phyloP scores from a whole-genome alignment of 257 asterid genomes.

The Fraxinus pennsylvanica region DNA sequence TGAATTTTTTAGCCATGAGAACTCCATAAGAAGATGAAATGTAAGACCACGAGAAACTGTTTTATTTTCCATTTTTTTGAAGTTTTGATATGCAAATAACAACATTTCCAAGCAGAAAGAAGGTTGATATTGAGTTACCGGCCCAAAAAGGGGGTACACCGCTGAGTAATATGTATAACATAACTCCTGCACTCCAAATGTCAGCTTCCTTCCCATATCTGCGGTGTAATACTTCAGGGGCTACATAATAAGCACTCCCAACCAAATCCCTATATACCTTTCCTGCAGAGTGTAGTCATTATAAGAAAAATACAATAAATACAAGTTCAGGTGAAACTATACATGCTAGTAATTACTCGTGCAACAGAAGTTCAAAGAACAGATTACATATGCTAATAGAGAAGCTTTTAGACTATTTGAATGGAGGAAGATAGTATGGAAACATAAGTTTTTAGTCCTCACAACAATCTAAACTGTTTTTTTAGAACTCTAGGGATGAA shows the following conservation, averaged over 20 bases:
- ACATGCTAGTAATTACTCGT: not conserved
- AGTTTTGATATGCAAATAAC: no score
- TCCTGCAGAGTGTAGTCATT: slow-evolving; percentile 43
- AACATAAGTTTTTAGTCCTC: not conserved
- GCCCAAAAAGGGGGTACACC: slow-evolving; percentile 98
- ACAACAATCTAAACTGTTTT: not conserved
- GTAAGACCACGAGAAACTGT: not conserved
- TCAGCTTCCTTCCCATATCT: slow-evolving; percentile 77
- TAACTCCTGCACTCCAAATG: slow-evolving; percentile 91
- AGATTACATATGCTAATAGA: not conserved
- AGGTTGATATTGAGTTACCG: slow-evolving; percentile 38
- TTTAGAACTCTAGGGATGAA: no score
- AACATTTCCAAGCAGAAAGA: not conserved
- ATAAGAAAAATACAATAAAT: not conserved
- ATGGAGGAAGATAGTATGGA: not conserved
- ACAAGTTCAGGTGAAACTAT: not conserved
- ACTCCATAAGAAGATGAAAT: slow-evolving; percentile 4
- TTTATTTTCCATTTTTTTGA: not conserved
- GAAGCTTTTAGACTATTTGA: not conserved
- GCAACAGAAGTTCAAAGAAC: not conserved
- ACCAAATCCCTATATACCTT: slow-evolving; percentile 69
- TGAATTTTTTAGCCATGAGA: not conserved
- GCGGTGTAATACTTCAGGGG: slow-evolving; percentile 78
- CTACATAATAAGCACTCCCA: slow-evolving; percentile 89
- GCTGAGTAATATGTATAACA: slow-evolving; percentile 73